Evolutionary conservation across 2,329 filamentous ascomycete species (phyloP).

Genomic region (Beauveria sp.): DNA sequence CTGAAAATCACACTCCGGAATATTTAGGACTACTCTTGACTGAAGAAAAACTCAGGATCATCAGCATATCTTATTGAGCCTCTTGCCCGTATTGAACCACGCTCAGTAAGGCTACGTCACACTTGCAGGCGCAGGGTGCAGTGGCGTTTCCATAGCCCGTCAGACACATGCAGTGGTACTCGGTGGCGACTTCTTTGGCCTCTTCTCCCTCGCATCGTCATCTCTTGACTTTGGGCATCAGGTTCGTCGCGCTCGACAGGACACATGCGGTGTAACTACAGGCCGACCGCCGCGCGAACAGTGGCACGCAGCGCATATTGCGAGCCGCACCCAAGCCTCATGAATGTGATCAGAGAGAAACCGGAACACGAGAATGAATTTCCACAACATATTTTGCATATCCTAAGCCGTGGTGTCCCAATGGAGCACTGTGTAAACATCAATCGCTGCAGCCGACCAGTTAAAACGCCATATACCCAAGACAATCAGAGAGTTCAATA

Average conservation of each 20-base stretch:
- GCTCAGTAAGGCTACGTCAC: neutral
- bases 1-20: too few species aligned
- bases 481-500: neutral
- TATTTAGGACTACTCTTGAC: too few species aligned
- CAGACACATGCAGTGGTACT: slow-evolving; percentile 3
- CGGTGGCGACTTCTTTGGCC: neutral
- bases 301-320: neutral
- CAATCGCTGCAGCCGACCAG: neutral
- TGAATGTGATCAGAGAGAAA: too few species aligned
- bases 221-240: neutral
- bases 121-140: neutral
- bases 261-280: neutral
- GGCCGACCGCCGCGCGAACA: neutral
- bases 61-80: neutral
- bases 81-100: slow-evolving; percentile 3
- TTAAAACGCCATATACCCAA: neutral
- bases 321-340: too few species aligned
- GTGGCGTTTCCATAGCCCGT: neutral
- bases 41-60: too few species aligned
- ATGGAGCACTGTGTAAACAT: neutral
- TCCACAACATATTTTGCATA: neutral
- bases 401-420: neutral
- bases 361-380: too few species aligned
- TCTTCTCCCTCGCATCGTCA: neutral
- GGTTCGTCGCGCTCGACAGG: neutral